Evolutionary conservation across 345 rosid species (phyloP), one percentile per base, ranked within the genome.

Genomic region (Populus tremula): DNA sequence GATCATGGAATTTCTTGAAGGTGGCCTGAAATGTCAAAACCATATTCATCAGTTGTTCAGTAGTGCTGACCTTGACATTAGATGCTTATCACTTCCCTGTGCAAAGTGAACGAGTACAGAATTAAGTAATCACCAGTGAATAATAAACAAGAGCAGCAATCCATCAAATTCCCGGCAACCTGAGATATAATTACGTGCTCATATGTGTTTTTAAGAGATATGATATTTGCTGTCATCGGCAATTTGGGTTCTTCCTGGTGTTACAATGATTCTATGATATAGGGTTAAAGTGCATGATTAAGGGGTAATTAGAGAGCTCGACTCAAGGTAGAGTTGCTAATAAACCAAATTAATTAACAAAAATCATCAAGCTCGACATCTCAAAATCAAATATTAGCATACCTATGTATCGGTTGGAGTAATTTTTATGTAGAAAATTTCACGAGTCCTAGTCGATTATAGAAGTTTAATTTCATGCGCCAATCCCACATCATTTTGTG

Each of bases 61-160:
- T 5, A 82, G 56, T 59, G 85, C 76, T 23, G 87, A 63, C 88
- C 87, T 84, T 75, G 88, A 70, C 85, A 69, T 70, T 67, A 85
- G 80, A 69, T 76, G 87, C 83, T 86, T 88, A 83, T 78, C 87
- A 35, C 85, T 67, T 66, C 69, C 85, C 93, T 90, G 83, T 70
- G 18, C 21, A 13, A 73, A 70, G 67, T 67, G 8, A 67, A 18
- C 59, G 20, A 53, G 64, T 0, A 11, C 64, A 23, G 10, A n/a
- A 59, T 11, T 23, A 59, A 59, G 27, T 3, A 59, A 59, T 3
- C 4, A n/a, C 1, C 0, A 56, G 63, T 56, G 10, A 6, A 5
- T 6, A 53, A 53, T 53, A 53, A 53, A 33, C 36, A 33, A 33
- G 50, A 47, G 3, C 50, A 47, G 50, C 50, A 12, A 53, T 20